Conservation (phyloP, 257 asterid genomes). For the Solanum sejunctum region DNA sequence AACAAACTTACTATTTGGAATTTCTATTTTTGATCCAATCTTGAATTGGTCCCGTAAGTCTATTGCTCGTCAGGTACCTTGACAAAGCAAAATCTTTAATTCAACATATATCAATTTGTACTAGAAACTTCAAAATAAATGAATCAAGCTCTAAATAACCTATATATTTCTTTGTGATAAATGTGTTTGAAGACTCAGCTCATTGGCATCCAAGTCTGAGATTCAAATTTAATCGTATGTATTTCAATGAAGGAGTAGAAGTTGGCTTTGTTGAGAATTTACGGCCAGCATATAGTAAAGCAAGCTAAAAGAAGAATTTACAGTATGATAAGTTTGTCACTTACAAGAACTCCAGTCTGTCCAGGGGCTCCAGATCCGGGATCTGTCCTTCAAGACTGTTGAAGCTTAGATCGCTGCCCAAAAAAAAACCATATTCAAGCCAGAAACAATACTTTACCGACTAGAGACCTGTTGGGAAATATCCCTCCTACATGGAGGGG, state of each 20-base stretch:
- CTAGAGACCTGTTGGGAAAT: too few relatives aligned
- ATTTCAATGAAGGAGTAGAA: neutral
- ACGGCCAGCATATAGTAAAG: neutral
- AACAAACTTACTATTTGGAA: constrained; percentile 14
- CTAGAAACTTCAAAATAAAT: neutral
- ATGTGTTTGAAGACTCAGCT: neutral
- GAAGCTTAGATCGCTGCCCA: constrained; percentile 51
- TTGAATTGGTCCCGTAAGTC: constrained; percentile 30
- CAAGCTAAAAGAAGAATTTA: neutral
- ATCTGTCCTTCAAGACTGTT: constrained; percentile 37
- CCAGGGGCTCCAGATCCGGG: constrained; percentile 16
- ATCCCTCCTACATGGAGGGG: too few relatives aligned
- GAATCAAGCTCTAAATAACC: neutral
- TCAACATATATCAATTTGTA: neutral
- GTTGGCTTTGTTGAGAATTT: neutral
- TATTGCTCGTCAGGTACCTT: constrained; percentile 38
- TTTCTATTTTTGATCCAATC: constrained; percentile 15
- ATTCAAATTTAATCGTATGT: neutral
- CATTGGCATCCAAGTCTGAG: neutral
- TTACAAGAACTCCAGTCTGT: constrained; percentile 16
- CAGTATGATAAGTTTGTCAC: neutral
- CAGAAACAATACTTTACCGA: neutral
- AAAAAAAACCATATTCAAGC: neutral
- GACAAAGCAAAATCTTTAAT: neutral
- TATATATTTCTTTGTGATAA: neutral